Percentiles rank a stretch among this genome's conserved stretches.
These are phyloP conservation scores for Fusarium redolens DNA, from an alignment of 2,329 filamentous ascomycete species.

Conservation along the genomic window DNA sequence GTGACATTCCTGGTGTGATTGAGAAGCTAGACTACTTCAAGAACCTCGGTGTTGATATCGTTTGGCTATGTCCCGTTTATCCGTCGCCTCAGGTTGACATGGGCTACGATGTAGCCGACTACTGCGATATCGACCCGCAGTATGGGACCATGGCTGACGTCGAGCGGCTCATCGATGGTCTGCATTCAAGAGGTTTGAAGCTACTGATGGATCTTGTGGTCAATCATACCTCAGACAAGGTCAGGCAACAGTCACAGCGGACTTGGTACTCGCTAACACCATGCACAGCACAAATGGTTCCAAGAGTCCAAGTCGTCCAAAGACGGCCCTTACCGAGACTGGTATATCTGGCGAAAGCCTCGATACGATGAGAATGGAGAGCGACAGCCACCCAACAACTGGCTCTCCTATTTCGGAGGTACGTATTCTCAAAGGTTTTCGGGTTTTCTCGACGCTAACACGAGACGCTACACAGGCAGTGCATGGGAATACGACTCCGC, in stretches of 20 bases:
- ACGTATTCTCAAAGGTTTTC: slow-evolving; percentile 25
- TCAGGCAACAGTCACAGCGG: neutral
- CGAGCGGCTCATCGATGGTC: slow-evolving; percentile 67
- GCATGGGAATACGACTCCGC: slow-evolving; percentile 42
- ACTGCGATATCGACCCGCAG: slow-evolving; percentile 70
- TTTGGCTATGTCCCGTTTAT: slow-evolving; percentile 76
- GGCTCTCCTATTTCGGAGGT: slow-evolving; percentile 66
- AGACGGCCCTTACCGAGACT: slow-evolving; percentile 70
- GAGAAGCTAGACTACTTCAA: slow-evolving; percentile 71
- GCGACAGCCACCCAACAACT: slow-evolving; percentile 76
- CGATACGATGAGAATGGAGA: slow-evolving; percentile 63
- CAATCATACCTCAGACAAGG: slow-evolving; percentile 73
- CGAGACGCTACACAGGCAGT: slow-evolving; percentile 49
- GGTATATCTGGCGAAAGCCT: slow-evolving; percentile 67
- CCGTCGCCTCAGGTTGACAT: slow-evolving; percentile 73
- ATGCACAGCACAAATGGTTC: slow-evolving; percentile 60
- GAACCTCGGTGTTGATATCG: slow-evolving; percentile 69
- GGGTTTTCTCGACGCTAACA: slow-evolving; percentile 59
- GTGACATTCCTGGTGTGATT: slow-evolving; percentile 71
- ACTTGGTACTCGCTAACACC: neutral
- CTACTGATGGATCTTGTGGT: slow-evolving; percentile 80
- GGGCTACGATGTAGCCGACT: slow-evolving; percentile 78
- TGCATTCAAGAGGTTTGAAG: slow-evolving; percentile 72
- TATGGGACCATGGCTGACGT: slow-evolving; percentile 77
- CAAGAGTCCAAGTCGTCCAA: slow-evolving; percentile 68